Conservation (phyloP, 306 rosid genomes). For the Lagenaria siceraria region DNA sequence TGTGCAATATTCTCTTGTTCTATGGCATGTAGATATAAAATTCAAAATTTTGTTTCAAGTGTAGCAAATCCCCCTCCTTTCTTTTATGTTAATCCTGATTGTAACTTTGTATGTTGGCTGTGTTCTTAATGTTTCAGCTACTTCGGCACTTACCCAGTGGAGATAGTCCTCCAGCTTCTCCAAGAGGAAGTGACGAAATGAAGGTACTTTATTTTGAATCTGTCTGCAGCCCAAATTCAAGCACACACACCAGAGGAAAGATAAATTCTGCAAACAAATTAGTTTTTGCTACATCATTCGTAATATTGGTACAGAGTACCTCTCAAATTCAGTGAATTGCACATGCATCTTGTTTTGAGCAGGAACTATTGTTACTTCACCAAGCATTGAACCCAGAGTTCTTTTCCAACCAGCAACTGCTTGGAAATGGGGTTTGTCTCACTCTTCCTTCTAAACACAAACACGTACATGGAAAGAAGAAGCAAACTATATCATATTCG, state of each 20-base stretch:
- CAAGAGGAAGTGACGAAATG: conserved; percentile 55
- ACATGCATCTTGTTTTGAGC: conserved; percentile 15
- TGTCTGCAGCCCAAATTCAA: conserved; percentile 2
- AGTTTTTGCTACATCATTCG: not conserved
- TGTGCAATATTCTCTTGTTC: not conserved
- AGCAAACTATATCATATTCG: not conserved
- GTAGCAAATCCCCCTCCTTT: not conserved
- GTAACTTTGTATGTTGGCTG: conserved; percentile 9
- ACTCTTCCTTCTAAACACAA: conserved; percentile 7
- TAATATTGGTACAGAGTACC: not conserved
- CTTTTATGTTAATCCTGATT: not conserved
- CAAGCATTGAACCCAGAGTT: conserved; percentile 78
- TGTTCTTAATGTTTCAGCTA: conserved; percentile 17
- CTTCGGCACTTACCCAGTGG: conserved; percentile 34
- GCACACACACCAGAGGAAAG: not conserved
- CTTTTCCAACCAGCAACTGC: conserved; percentile 56
- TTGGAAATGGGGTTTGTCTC: conserved; percentile 62
- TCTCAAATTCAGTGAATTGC: not conserved
- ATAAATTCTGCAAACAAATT: not conserved
- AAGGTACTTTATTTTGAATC: conserved; percentile 37
- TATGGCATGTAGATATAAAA: not conserved
- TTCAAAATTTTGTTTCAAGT: not conserved
- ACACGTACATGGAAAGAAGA: not conserved
- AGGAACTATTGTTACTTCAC: conserved; percentile 71
- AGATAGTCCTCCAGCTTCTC: conserved; percentile 47